These are phyloP conservation scores for Odontarrhena argentea DNA, from an alignment of 345 rosid species.

Conservation along the genomic window DNA sequence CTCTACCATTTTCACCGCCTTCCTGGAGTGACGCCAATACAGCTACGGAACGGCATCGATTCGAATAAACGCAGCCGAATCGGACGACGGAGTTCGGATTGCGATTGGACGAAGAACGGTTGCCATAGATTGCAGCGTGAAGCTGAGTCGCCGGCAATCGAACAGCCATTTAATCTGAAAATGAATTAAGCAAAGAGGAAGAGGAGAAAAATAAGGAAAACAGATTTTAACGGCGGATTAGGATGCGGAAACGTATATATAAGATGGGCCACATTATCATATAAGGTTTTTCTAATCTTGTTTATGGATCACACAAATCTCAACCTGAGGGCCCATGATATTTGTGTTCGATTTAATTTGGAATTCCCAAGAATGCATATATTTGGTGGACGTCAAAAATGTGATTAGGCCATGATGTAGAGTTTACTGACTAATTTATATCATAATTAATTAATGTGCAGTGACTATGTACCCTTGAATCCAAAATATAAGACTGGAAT, in stretches of 20 bases:
- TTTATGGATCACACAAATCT: neutral
- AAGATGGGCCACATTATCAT: constrained; percentile 21
- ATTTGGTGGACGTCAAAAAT: too few species aligned
- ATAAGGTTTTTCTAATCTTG: neutral
- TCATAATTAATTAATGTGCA: too few species aligned
- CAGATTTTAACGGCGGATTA: constrained; percentile 27
- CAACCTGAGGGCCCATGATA: constrained; percentile 2
- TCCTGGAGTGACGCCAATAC: constrained; percentile 42
- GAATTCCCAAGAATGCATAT: too few species aligned
- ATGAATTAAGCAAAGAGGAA: constrained; percentile 26
- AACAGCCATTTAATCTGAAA: constrained; percentile 44
- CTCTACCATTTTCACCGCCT: constrained; percentile 31
- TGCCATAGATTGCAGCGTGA: constrained; percentile 35
- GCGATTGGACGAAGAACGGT: constrained; percentile 39
- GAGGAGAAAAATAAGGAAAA: neutral
- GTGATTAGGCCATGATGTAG: too few species aligned
- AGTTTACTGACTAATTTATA: too few species aligned
- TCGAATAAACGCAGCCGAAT: constrained; percentile 22
- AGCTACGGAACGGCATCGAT: constrained; percentile 36
- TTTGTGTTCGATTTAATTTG: neutral
- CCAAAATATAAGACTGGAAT: too few species aligned
- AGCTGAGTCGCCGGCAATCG: constrained; percentile 42
- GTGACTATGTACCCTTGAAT: too few species aligned
- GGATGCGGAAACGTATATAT: constrained; percentile 3
- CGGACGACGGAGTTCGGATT: constrained; percentile 9